A percentile compares a stretch with the other conserved stretches of the same genome.
These are phyloP conservation scores for Hypomyces rosellus DNA, from an alignment of 2,329 filamentous ascomycete species.

Conservation along the genomic window DNA sequence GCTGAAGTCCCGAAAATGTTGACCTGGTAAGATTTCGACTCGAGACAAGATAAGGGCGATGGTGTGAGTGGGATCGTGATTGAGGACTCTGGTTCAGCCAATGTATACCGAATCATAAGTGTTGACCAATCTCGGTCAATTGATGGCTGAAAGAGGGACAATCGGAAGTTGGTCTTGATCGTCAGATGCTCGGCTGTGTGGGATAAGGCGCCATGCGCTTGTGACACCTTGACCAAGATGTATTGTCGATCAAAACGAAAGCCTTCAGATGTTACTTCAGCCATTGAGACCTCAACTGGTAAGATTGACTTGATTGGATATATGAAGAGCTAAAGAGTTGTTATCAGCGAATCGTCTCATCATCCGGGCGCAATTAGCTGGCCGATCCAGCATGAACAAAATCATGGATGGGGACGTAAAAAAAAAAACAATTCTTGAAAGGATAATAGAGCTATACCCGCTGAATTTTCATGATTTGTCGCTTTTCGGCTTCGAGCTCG, in stretches of 20 bases:
- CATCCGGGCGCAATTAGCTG: background rate
- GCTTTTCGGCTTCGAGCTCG: too few relatives aligned
- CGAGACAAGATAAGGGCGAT: slow-evolving; percentile 11
- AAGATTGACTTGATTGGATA: slow-evolving; percentile 17
- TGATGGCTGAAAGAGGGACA: slow-evolving; percentile 15
- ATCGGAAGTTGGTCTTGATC: slow-evolving; percentile 12
- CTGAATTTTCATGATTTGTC: slow-evolving; percentile 13
- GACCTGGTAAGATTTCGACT: slow-evolving; percentile 12
- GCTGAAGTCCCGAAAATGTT: slow-evolving; percentile 16
- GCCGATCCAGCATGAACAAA: too few relatives aligned
- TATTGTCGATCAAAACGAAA: slow-evolving; percentile 18
- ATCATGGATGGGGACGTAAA: background rate
- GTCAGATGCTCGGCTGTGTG: slow-evolving; percentile 15
- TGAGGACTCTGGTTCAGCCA: slow-evolving; percentile 9
- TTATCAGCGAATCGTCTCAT: background rate
- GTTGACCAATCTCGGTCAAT: slow-evolving; percentile 16
- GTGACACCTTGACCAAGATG: slow-evolving; percentile 11
- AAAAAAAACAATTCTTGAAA: background rate
- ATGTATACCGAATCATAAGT: slow-evolving; percentile 13
- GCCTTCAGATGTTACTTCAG: slow-evolving; percentile 15
- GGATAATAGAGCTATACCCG: slow-evolving; percentile 6
- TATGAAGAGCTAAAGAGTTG: slow-evolving; percentile 14
- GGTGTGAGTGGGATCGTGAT: slow-evolving; percentile 16
- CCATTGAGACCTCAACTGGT: slow-evolving; percentile 14
- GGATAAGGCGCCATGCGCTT: slow-evolving; percentile 1